Conservation (phyloP, 2,329 filamentous ascomycete species). For the Cercospora sesami region DNA sequence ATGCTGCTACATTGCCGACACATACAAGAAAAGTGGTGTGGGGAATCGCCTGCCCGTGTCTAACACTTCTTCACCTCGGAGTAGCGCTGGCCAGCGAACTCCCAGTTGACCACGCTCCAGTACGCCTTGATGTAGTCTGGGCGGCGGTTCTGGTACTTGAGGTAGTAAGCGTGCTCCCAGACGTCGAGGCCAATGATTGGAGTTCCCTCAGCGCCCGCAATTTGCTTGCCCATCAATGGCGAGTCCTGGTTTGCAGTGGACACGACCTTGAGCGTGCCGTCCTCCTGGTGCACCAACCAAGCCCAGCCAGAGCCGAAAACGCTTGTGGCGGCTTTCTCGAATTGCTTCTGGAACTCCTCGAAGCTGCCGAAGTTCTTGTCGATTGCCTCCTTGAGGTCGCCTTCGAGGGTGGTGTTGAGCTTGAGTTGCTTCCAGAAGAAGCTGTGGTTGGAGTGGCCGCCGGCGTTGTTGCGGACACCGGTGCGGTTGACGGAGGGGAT, state of each 20-base stretch:
- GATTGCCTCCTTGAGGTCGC: slow-evolving; percentile 63
- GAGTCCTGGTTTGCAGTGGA: slow-evolving; percentile 86
- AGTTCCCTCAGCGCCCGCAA: slow-evolving; percentile 53
- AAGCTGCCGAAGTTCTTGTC: slow-evolving; percentile 67
- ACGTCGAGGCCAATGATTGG: slow-evolving; percentile 80
- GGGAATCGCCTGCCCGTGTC: not conserved
- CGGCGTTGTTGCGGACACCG: slow-evolving; percentile 82
- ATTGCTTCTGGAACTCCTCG: slow-evolving; percentile 64
- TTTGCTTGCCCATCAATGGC: slow-evolving; percentile 44
- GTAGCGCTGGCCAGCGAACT: slow-evolving; percentile 38
- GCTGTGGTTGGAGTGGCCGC: slow-evolving; percentile 89
- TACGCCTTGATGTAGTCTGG: slow-evolving; percentile 73
- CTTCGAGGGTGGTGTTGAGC: slow-evolving; percentile 60
- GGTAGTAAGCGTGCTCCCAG: slow-evolving; percentile 92
- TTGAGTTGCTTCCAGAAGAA: slow-evolving; percentile 85
- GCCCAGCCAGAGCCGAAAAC: slow-evolving; percentile 87
- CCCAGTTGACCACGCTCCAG: slow-evolving; percentile 79
- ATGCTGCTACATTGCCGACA: not conserved
- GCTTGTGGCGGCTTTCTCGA: slow-evolving; percentile 64
- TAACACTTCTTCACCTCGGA: slow-evolving; percentile 22
- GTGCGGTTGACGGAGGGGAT: slow-evolving; percentile 67
- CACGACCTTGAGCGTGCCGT: slow-evolving; percentile 65
- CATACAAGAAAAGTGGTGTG: not conserved
- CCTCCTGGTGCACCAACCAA: slow-evolving; percentile 68
- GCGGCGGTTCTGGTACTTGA: slow-evolving; percentile 78